Base-by-base conservation (phyloP, 805 yeast species). In the Wickerhamiella spandovensis region DNA sequence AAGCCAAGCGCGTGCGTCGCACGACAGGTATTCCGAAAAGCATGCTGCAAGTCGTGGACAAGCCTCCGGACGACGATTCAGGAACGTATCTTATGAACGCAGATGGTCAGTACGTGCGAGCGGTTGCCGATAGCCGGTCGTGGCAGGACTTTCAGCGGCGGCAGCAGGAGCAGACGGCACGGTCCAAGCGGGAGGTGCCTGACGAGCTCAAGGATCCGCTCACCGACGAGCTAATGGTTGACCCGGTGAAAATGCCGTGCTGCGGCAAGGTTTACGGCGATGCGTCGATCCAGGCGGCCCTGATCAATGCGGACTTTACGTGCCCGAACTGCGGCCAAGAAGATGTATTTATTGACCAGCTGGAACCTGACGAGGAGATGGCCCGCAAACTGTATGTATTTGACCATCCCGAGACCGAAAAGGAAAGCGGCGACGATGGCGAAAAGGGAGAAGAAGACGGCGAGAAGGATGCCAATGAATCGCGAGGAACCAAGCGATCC, bases 1-100 rank as follows among this genome's bases (percentile, higher is more conserved):
- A 90, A 62, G 95, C 95, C 18, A 86, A 85, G 61, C 75, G 94
- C 53, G 83, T 92, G 46, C 83, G 85, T 59, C 76, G 95, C 58
- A 89, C 97, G 0, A 92, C 97, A 0, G 99, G 99, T 81, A 92
- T 92, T 61, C 99, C 99, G 1, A 84, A 82, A 66, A 82, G 94
- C 32, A 87, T 87, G 65, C 77, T 92, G 65, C 84, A 87, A 58
- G 82, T 95, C 0, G 80, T 92, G 7, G 85, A 84, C 17, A 84
- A 84, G 62, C 90, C 90, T 24, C 75, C 79, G 0, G 86, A 81
- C 38, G 83, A 77, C 44, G 78, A 67, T 49, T 74, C 76, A 61
- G 73, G 71, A 58, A 72, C 72, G 38, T 83, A 82, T 52, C 78
- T 92, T 83, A 79, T 92, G 57, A 88, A 88, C 30, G 97, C 89